These are phyloP conservation scores for Dorcoceras hygrometricum DNA, from an alignment of 257 asterid species.

Conservation along the genomic window DNA sequence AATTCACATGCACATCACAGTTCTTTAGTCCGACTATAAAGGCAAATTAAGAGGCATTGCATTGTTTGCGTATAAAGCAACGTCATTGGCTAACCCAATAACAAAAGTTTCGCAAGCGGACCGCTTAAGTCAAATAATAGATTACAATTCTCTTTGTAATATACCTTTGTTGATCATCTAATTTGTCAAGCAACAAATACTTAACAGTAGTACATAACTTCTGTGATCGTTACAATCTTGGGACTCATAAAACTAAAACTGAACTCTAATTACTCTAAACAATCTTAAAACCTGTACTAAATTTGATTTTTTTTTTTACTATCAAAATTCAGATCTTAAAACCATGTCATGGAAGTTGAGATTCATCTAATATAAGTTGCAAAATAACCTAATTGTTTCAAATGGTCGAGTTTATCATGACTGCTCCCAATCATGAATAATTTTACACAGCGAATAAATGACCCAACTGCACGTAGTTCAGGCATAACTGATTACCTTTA, in stretches of 20 bases:
- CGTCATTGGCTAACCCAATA: too few relatives aligned
- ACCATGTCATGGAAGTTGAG: constrained; percentile 5
- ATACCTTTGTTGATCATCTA: neutral
- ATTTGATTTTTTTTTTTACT: neutral
- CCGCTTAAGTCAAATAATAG: neutral
- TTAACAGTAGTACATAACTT: constrained; percentile 1
- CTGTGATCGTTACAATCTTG: neutral
- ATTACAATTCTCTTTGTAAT: neutral
- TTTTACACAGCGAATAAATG: neutral
- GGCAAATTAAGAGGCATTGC: neutral
- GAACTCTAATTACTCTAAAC: constrained; percentile 3
- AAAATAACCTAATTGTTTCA: neutral
- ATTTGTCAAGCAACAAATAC: neutral
- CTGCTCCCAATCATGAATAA: neutral
- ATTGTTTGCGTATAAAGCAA: neutral
- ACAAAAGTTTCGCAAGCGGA: too few relatives aligned
- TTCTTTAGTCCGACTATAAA: constrained; percentile 6
- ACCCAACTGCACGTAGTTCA: neutral
- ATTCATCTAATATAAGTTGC: constrained; percentile 1
- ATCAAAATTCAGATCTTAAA: neutral
- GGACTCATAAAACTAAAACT: neutral
- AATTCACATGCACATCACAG: neutral
- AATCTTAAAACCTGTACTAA: neutral
- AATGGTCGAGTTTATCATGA: neutral
- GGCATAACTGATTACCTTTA: constrained; percentile 15